Conservation (phyloP, 768 basidiomycete genomes). For the Boletus huronensis region DNA sequence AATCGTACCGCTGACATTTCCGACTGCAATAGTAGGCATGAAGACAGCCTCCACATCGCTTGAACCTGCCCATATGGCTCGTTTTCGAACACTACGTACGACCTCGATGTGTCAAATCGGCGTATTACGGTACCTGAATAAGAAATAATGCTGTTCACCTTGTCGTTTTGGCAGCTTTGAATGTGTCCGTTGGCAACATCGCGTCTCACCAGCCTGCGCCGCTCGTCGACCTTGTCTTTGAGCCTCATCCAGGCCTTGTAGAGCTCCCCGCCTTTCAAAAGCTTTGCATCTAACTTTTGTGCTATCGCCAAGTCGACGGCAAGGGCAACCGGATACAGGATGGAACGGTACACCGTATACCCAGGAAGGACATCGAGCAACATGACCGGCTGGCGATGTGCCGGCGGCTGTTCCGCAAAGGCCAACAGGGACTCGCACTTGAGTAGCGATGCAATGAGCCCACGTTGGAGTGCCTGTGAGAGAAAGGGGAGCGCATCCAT, state of each 20-base stretch:
- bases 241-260: slow-evolving; percentile 23
- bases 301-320: slow-evolving; percentile 7
- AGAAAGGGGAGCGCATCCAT: slow-evolving; percentile 27
- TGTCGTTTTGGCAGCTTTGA: slow-evolving; percentile 28
- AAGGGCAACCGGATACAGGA: slow-evolving; percentile 13
- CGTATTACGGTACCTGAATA: not conserved
- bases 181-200: slow-evolving; percentile 18
- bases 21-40: slow-evolving; percentile 30
- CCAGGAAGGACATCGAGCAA: slow-evolving; percentile 20
- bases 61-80: slow-evolving; percentile 15
- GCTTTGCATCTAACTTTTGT: slow-evolving; percentile 9
- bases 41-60: slow-evolving; percentile 26
- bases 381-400: slow-evolving; percentile 1
- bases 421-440: slow-evolving; percentile 22
- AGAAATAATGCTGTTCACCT: slow-evolving; percentile 1
- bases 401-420: slow-evolving; percentile 12
- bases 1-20: slow-evolving; percentile 27
- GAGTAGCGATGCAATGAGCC: slow-evolving; percentile 22
- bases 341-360: slow-evolving; percentile 27
- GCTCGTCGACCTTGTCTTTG: slow-evolving; percentile 15
- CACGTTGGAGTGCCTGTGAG: slow-evolving; percentile 20
- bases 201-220: slow-evolving; percentile 17
- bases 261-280: slow-evolving; percentile 17
- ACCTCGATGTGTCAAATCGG: not conserved
- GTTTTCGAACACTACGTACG: slow-evolving; percentile 22